phyloP scores from a whole-genome alignment of 306 rosid species.

The Quercus engelmannii region DNA sequence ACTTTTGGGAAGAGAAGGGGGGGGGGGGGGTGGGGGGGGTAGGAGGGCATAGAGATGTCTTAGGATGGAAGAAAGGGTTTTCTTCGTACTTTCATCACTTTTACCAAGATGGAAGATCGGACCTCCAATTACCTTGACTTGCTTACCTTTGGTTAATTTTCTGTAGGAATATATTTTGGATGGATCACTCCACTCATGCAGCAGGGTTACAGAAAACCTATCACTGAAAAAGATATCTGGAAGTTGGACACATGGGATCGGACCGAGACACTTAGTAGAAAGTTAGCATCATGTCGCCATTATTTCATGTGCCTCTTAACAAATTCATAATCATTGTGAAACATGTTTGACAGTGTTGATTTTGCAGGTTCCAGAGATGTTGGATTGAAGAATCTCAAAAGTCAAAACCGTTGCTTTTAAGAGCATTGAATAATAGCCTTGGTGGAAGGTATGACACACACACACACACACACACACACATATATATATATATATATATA shows the following conservation, averaged over 20 bases:
- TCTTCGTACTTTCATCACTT: not conserved
- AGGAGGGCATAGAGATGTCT: not conserved
- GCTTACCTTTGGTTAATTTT: constrained; percentile 19
- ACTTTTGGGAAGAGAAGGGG: too few relatives aligned
- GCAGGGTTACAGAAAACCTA: constrained; percentile 69
- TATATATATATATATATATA: not conserved
- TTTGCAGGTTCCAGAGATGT: constrained; percentile 61
- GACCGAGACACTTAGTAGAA: constrained; percentile 51
- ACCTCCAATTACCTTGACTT: constrained; percentile 8
- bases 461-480: not conserved
- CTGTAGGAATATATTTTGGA: constrained; percentile 63
- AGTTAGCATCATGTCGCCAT: constrained; percentile 33
- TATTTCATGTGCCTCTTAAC: constrained; percentile 13
- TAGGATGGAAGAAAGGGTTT: not conserved
- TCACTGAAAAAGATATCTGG: constrained; percentile 81
- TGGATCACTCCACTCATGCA: constrained; percentile 88
- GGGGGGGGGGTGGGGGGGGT: too few relatives aligned
- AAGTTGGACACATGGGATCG: constrained; percentile 85
- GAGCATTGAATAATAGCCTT: constrained; percentile 75
- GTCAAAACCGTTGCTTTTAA: constrained; percentile 74
- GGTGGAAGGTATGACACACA: constrained; percentile 57
- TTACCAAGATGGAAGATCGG: not conserved
- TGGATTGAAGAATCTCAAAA: constrained; percentile 68
- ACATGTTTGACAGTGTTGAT: constrained; percentile 6
- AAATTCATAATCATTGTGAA: constrained; percentile 11